These are phyloP conservation scores for Potentilla sterilis DNA, from an alignment of 306 rosid genomes.

Conservation along the genomic window DNA sequence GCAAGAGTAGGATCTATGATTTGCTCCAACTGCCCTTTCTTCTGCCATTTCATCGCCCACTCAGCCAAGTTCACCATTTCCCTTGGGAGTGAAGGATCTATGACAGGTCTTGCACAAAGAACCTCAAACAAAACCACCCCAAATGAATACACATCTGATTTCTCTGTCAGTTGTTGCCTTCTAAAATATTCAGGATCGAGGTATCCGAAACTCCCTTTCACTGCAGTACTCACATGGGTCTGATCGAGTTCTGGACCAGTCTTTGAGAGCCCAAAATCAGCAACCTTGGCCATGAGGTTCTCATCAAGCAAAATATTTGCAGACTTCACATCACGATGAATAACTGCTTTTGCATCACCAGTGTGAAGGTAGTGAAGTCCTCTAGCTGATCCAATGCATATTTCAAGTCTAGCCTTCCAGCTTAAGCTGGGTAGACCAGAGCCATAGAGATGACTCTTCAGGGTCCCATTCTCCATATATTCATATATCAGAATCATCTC, in stretches of 20 bases:
- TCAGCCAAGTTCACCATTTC: conserved; percentile 91
- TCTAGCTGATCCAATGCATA: conserved; percentile 89
- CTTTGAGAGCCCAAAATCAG: conserved; percentile 85
- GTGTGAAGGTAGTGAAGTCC: conserved; percentile 97
- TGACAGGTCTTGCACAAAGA: conserved; percentile 83
- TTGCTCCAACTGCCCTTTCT: conserved; percentile 71
- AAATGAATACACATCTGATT: conserved; percentile 85
- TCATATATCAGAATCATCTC: conserved; percentile 91
- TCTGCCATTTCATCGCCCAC: conserved; percentile 95
- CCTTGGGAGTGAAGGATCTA: conserved; percentile 79
- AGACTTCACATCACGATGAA: conserved; percentile 88
- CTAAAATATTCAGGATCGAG: conserved; percentile 91
- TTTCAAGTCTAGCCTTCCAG: conserved; percentile 84
- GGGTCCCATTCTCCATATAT: conserved; percentile 88
- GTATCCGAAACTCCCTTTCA: conserved; percentile 85
- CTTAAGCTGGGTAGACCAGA: conserved; percentile 59
- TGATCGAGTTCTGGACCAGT: conserved; percentile 82
- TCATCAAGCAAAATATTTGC: conserved; percentile 88
- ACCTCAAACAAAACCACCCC: conserved; percentile 88
- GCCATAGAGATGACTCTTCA: conserved; percentile 88
- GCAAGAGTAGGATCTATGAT: conserved; percentile 64
- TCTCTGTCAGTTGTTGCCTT: conserved; percentile 82
- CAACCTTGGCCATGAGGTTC: conserved; percentile 90
- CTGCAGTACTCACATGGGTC: conserved; percentile 87
- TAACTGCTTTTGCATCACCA: conserved; percentile 82